These are phyloP conservation scores for Solanum sitiens DNA, from an alignment of 257 asterid species.

Conservation along the genomic window DNA sequence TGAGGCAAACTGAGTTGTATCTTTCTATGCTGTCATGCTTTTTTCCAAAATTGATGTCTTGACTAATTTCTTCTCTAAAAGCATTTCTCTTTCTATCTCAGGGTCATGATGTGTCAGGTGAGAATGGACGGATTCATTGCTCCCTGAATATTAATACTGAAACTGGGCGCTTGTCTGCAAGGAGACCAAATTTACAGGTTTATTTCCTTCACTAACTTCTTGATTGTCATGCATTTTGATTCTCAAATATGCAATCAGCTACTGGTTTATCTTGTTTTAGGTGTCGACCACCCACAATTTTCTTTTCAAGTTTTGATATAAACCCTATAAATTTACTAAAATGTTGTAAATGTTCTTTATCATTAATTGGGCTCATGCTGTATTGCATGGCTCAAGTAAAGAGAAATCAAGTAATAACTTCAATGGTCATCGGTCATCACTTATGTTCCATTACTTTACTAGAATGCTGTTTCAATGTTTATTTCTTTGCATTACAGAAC, in stretches of 20 bases:
- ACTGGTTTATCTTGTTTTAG: neutral
- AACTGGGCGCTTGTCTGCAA: constrained; percentile 95
- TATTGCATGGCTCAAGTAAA: neutral
- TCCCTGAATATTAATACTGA: constrained; percentile 96
- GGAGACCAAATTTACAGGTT: constrained; percentile 99
- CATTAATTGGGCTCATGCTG: neutral
- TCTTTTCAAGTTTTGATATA: neutral
- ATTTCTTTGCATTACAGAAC: constrained; percentile 40
- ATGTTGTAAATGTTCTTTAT: neutral
- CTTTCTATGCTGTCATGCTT: neutral
- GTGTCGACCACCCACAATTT: neutral
- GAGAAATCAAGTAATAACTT: neutral
- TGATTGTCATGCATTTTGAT: neutral
- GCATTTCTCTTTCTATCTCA: constrained; percentile 18
- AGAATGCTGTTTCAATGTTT: neutral
- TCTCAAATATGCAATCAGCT: neutral
- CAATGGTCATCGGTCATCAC: neutral
- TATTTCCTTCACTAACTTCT: neutral
- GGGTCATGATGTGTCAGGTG: constrained; percentile 80
- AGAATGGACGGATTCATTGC: constrained; percentile 83
- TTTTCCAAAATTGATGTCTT: neutral
- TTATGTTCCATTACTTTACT: neutral
- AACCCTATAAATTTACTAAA: neutral
- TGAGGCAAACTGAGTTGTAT: neutral
- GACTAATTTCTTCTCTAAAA: neutral